Percentiles rank a stretch among this genome's conserved stretches.
Conservation (phyloP, 2,329 filamentous ascomycete species). For the Exophiala bonariae region DNA sequence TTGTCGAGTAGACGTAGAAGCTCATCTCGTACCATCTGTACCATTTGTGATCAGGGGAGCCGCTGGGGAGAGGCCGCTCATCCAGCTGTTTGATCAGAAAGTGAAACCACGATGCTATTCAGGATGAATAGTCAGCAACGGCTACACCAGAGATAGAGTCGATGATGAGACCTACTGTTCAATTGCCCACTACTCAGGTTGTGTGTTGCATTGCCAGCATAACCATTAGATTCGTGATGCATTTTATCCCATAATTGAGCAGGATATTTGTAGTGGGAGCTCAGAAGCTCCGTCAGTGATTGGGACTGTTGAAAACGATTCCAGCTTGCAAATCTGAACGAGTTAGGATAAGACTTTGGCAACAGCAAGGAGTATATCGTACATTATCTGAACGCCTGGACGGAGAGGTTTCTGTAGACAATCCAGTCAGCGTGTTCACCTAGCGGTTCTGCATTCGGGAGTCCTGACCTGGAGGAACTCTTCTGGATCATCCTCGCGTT, state of each 20-base stretch:
- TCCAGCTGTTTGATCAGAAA: constrained; percentile 25
- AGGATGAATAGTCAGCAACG: background rate
- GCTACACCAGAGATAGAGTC: background rate
- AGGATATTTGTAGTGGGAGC: constrained; percentile 12
- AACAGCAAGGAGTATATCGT: background rate
- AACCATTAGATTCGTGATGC: constrained; percentile 16
- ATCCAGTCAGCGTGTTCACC: no score
- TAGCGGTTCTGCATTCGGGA: no score
- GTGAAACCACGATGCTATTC: constrained; percentile 27
- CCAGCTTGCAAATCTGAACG: constrained; percentile 12
- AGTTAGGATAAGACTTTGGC: no score
- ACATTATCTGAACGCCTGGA: constrained; percentile 17
- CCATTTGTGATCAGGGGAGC: background rate
- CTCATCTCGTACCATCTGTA: constrained; percentile 29
- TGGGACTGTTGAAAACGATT: background rate
- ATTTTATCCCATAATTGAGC: constrained; percentile 14
- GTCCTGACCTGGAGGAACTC: no score
- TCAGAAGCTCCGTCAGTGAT: constrained; percentile 5
- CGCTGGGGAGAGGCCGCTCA: background rate
- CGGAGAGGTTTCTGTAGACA: background rate
- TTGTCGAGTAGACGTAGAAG: constrained; percentile 20
- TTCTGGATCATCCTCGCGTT: no score
- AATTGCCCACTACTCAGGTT: constrained; percentile 5
- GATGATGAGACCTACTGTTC: constrained; percentile 7
- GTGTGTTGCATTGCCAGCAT: constrained; percentile 5